A percentile compares a stretch with the other conserved stretches of the same genome.
These are phyloP conservation scores for Trichosporon sp. DNA, from an alignment of 1,284 basidiomycete genomes.

Conservation along the genomic window DNA sequence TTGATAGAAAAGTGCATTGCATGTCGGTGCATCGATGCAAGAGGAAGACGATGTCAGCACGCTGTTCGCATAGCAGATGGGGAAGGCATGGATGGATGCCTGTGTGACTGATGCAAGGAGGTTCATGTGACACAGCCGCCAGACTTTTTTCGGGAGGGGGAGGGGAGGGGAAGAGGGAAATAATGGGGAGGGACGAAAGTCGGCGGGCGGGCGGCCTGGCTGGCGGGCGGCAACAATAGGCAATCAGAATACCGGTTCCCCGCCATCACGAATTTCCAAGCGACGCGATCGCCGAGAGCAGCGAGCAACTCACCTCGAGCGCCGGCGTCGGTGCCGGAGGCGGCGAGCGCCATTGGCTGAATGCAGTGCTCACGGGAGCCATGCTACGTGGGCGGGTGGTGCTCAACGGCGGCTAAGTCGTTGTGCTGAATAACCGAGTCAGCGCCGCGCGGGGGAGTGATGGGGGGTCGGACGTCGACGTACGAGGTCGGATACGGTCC, in stretches of 20 bases:
- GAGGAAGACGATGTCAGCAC: not conserved
- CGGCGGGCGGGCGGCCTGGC: not conserved
- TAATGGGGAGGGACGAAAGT: not conserved
- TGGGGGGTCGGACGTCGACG: not conserved
- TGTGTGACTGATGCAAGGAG: not conserved
- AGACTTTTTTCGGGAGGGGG: constrained; percentile 7
- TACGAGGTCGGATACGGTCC: not conserved
- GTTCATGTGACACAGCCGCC: not conserved
- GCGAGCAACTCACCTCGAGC: constrained; percentile 8
- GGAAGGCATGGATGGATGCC: not conserved
- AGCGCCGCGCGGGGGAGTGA: not conserved
- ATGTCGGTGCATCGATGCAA: not conserved
- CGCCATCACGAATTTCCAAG: not conserved
- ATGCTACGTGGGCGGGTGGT: not conserved
- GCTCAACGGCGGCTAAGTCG: not conserved
- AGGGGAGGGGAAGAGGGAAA: not conserved
- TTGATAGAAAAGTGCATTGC: not conserved
- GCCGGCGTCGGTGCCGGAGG: constrained; percentile 6
- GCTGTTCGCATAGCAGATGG: not conserved
- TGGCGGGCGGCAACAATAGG: not conserved
- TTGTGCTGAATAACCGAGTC: not conserved
- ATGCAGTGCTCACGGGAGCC: constrained; percentile 10
- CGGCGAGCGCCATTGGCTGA: constrained; percentile 10
- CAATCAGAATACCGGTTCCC: not conserved
- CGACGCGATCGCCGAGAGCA: not conserved